These are phyloP conservation scores for Calocybe gangraenosa DNA, from an alignment of 768 basidiomycete genomes.

Conservation along the genomic window DNA sequence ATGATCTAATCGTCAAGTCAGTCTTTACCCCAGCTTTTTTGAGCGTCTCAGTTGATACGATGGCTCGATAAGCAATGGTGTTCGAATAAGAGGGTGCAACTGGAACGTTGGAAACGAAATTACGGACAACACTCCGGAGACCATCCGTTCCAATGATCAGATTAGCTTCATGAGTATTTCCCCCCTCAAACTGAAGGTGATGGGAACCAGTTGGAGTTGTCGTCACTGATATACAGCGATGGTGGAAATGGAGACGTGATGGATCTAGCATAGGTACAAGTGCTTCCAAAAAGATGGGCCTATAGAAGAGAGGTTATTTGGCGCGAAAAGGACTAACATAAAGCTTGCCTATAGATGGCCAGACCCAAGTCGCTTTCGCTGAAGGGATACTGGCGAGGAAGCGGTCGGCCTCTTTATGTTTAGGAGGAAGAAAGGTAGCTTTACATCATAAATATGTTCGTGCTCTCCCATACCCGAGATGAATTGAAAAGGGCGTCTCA, in stretches of 20 bases:
- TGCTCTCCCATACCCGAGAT: constrained; percentile 40
- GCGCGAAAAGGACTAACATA: neutral
- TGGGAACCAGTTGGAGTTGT: constrained; percentile 21
- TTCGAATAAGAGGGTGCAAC: constrained; percentile 37
- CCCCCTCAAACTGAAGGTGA: constrained; percentile 44
- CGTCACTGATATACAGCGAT: constrained; percentile 38
- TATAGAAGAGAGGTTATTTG: constrained; percentile 13
- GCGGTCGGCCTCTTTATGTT: neutral
- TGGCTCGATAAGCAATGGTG: constrained; percentile 44
- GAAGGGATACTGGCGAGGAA: constrained; percentile 27
- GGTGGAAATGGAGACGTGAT: constrained; percentile 41
- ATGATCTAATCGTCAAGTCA: constrained; percentile 29
- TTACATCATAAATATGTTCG: constrained; percentile 42
- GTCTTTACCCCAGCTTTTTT: constrained; percentile 38
- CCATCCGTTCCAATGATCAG: constrained; percentile 52
- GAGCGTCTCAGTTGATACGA: constrained; percentile 37
- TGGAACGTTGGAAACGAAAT: constrained; percentile 26
- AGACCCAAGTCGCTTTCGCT: constrained; percentile 32
- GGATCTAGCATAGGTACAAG: constrained; percentile 40
- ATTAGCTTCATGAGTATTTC: constrained; percentile 40
- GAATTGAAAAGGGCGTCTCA: constrained; percentile 32
- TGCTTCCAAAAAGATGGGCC: constrained; percentile 48
- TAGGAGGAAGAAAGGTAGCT: constrained; percentile 7
- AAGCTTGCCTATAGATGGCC: constrained; percentile 35
- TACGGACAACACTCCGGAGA: constrained; percentile 43